Evolutionary conservation across 2,329 filamentous ascomycete genomes (phyloP).

Genomic region (Diaporthe aspalathi): DNA sequence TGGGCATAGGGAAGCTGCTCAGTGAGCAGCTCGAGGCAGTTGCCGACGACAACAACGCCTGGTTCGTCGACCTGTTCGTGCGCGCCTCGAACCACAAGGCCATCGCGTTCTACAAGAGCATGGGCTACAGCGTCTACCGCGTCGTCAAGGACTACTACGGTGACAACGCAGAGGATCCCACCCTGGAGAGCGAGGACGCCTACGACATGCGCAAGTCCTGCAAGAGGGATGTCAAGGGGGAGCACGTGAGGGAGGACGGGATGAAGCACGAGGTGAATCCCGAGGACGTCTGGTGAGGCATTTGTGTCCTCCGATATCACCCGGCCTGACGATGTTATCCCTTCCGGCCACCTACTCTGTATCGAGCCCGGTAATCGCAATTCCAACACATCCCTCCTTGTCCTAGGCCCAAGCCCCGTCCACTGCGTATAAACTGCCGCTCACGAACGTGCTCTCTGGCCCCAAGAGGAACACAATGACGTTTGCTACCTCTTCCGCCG

Average conservation of each 20-base stretch:
- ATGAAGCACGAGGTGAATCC: conserved; percentile 82
- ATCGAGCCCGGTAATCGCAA: background rate
- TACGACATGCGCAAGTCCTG: conserved; percentile 97
- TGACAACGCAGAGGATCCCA: conserved; percentile 78
- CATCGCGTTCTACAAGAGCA: conserved; percentile 86
- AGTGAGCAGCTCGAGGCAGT: conserved; percentile 84
- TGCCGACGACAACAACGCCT: conserved; percentile 84
- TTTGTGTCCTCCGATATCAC: background rate
- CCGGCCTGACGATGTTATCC: background rate
- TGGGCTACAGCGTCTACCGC: conserved; percentile 93
- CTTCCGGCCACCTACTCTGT: background rate
- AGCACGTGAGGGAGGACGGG: conserved; percentile 84
- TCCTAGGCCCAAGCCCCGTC: conserved; percentile 55
- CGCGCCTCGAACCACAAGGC: conserved; percentile 88
- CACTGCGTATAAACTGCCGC: conserved; percentile 58
- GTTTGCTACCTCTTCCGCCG: conserved; percentile 58
- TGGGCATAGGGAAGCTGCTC: conserved; percentile 87
- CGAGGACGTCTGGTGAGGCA: conserved; percentile 82
- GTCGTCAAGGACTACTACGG: conserved; percentile 93
- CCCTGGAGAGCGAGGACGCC: conserved; percentile 80
- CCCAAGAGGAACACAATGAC: conserved; percentile 61
- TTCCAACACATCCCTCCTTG: background rate
- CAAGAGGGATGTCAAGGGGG: conserved; percentile 79
- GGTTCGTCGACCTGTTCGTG: conserved; percentile 97
- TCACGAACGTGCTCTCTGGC: conserved; percentile 59